These are phyloP conservation scores for Agaricus sinodeliciosus DNA, from an alignment of 768 basidiomycete species.

Conservation along the genomic window DNA sequence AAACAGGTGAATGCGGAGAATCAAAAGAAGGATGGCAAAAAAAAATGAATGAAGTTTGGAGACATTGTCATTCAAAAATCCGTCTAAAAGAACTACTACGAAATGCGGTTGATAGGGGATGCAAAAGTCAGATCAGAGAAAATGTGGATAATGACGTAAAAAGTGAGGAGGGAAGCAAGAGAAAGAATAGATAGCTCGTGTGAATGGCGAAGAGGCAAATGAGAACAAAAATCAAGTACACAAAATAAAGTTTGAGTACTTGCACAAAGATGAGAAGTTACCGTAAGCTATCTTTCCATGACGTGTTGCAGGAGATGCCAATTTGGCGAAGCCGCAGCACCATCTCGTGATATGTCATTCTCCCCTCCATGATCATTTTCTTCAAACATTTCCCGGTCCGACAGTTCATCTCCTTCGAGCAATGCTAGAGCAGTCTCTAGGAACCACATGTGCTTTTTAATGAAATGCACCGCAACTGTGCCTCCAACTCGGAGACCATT, in stretches of 20 bases:
- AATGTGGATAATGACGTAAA: too few relatives aligned
- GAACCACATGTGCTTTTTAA: constrained; percentile 98
- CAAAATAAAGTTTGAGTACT: neutral
- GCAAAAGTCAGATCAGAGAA: too few relatives aligned
- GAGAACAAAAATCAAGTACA: too few relatives aligned
- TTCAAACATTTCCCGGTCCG: constrained; percentile 37
- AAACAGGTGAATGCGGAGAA: too few relatives aligned
- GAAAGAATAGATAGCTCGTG: too few relatives aligned
- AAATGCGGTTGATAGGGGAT: too few relatives aligned
- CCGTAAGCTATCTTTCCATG: neutral
- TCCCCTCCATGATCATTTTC: neutral
- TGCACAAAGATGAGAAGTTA: neutral
- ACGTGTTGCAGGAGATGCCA: constrained; percentile 1
- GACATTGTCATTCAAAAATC: too few relatives aligned
- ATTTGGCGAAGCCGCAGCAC: neutral
- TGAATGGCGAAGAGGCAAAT: too few relatives aligned
- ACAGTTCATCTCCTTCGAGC: constrained; percentile 70
- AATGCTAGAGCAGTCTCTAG: constrained; percentile 88
- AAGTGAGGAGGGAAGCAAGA: too few relatives aligned
- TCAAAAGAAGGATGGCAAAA: too few relatives aligned
- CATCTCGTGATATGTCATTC: neutral
- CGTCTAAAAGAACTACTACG: too few relatives aligned
- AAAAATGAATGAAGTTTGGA: too few relatives aligned
- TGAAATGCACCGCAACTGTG: constrained; percentile 92
- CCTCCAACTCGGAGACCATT: constrained; percentile 75